Base-by-base conservation (phyloP, 805 yeast genomes). In the Candida germanica region DNA sequence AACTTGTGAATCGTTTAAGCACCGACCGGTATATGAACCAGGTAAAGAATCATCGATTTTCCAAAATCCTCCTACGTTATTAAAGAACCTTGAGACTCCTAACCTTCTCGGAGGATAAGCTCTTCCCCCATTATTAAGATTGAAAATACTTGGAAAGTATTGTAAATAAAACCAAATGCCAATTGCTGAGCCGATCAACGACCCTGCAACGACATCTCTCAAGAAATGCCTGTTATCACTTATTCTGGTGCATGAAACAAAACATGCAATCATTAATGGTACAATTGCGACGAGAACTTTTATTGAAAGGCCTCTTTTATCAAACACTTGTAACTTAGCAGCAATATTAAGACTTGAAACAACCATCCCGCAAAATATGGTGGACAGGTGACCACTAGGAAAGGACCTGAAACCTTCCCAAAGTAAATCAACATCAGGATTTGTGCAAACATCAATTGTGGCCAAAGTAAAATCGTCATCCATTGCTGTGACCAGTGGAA, bases 171-270 rank as follows among this genome's bases (percentile, higher is more conserved):
- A 58, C 36, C 61, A 36, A n/a, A 49, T 36, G 0, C 66, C 69
- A 22, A 54, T 43, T 2, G 30, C 13, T 0, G 57, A 31, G 0
- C 77, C 78, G 29, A 71, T 58, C 0, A 56, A 3, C 0, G 59
- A 49, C 2, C 77, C 77, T 8, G 47, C 49, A 5, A 66, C 34
- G 8, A 71, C 61, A 46, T 72, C 77, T 16, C 51, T 19, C 3
- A 66, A 33, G 36, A 59, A 66, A 46, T 71, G 76, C 23, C 75
- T 49, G 44, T 71, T 66, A 41, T 72, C 77, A n/a, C 76, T 66
- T n/a, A 65, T 53, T 36, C 77, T 49, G 3, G 76, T 61, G 15
- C 62, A 54, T 0, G 72, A 47, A 3, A 71, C 60, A 28, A 52
- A 48, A 1, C 55, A 32, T 0, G 75, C 66, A 3, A 61, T 24